Base-by-base conservation (phyloP, 2,329 filamentous ascomycete genomes). In the Pyrenophora seminiperda region DNA sequence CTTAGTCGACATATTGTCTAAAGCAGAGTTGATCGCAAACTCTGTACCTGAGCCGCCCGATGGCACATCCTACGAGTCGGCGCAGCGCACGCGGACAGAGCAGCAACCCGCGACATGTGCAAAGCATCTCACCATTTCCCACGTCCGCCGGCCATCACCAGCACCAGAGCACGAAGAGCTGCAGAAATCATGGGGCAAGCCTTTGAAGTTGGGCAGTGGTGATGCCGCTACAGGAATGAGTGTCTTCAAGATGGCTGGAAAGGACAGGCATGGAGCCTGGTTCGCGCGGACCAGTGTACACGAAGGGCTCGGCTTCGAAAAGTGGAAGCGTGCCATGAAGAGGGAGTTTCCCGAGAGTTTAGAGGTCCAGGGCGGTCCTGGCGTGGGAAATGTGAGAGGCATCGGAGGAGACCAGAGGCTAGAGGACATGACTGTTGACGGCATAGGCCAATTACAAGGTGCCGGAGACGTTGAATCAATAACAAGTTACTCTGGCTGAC, bases 271-370 rank as follows among this genome's bases (percentile, higher is more conserved):
- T 58, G 93, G 92, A 2, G 81, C 89, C 6, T 97, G 93, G 93
- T 97, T 97, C 73, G 90, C 90, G 18, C 79, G 93, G 47, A 80
- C 88, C 40, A 96, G 91, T 68, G 79, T 96, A 15, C 91, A 97
- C 65, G 85, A 89, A 61, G 89, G 87, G 0, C 71, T 95, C 15
- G 79, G 85, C 0, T 96, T 95, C 70, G 81, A 83, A 15, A 86
- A 84, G 67, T 96, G 91, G 86, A 88, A 86, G 76, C 79, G 79
- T 41, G 91, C 88, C 3, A 81, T 97, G 65, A 81, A 89, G 68
- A 79, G 80, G 17, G 93, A 97, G 76, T 94, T 97, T 70, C 79
- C 82, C 0, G 88, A 92, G 73, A 90, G 87, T 13, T 76, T 96
- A 70, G 85, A 85, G 63, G 81, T 87, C 2, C 81, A 89, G 55